A percentile compares a stretch with the other conserved stretches of the same genome.
Evolutionary conservation across 305 asterid genomes (phyloP).

Genomic region (Andrographis paniculata): DNA sequence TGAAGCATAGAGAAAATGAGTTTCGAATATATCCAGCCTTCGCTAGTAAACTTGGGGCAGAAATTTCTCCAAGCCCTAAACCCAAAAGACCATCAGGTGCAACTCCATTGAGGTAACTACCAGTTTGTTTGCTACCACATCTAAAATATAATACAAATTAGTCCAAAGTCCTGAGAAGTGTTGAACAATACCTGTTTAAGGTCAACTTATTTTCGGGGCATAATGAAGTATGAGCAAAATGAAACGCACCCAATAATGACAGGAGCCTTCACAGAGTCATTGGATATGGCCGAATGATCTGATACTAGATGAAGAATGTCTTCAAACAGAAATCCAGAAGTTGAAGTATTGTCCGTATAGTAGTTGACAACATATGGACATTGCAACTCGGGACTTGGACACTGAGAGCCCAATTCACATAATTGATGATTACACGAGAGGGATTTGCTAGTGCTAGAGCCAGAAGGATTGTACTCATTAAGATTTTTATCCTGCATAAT

Average conservation of each 20-base stretch:
- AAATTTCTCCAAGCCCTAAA: constrained; percentile 54
- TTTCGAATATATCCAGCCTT: constrained; percentile 42
- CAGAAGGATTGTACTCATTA: constrained; percentile 45
- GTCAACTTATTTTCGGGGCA: constrained; percentile 6
- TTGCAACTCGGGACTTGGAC: constrained; percentile 33
- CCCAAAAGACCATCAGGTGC: constrained; percentile 64
- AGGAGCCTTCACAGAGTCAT: constrained; percentile 40
- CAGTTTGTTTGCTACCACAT: constrained; percentile 56
- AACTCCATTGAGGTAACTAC: constrained; percentile 50
- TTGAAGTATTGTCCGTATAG: constrained; percentile 43
- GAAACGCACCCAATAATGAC: constrained; percentile 49
- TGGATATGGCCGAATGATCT: constrained; percentile 29
- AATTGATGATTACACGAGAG: constrained; percentile 42
- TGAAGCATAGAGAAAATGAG: constrained; percentile 50
- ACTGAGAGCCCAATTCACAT: constrained; percentile 34
- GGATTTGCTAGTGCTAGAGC: constrained; percentile 47
- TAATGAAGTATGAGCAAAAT: constrained; percentile 7
- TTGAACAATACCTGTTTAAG: constrained; percentile 1
- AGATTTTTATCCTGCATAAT: constrained; percentile 63
- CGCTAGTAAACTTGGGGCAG: constrained; percentile 51
- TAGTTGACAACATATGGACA: constrained; percentile 46
- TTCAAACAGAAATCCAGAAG: constrained; percentile 53
- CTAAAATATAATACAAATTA: too few relatives aligned
- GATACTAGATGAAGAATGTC: constrained; percentile 46
- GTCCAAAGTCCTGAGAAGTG: constrained; percentile 12